Base-by-base conservation (phyloP, 2,329 filamentous ascomycete species). In the Exophiala aquamarina region DNA sequence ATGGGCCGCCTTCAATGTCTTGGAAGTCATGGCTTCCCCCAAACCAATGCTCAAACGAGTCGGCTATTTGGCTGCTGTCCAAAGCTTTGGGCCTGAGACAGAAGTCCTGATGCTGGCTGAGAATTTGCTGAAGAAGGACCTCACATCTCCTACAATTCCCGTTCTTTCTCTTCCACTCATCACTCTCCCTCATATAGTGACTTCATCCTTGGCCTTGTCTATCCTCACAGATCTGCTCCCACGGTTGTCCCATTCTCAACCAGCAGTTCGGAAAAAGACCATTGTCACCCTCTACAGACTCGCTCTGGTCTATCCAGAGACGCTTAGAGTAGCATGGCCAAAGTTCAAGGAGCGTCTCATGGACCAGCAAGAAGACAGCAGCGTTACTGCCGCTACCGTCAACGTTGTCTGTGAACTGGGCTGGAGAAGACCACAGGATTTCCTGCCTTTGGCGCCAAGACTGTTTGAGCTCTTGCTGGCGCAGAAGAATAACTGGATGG, bases 401-500 rank as follows among this genome's bases (percentile, higher is more conserved):
- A 98, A 98, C 66, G 92, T 98, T 8, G 83, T 98, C 4, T 97
- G 93, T 67, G 93, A 98, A 69, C 73, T 98, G 31, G 92, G 92
- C 4, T 96, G 92, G 89, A 82, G 93, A 59, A 79, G 93, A 58
- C 93, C 93, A 3, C 86, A 92, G 58, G 93, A 98, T 67, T 97
- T 97, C 60, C 74, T 98, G 21, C 89, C 93, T 11, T 75, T 98
- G 21, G 93, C 93, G 1, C 93, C 93, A 7, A 79, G 93, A 49
- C 70, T 98, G 19, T 98, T 97, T 61, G 91, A 96, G 63, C 77
- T 98, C 14, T 74, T 98, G 19, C 91, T 96, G 10, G 87, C 94
- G 51, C 86, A 90, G 46, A 87, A 87, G 29, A 97, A 98, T 69
- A 98, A 98, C 68, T 98, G 93, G 93, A 97, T 98, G 92, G 91